Conservation (phyloP, 129 eudicot species). For the Logfia minima region DNA sequence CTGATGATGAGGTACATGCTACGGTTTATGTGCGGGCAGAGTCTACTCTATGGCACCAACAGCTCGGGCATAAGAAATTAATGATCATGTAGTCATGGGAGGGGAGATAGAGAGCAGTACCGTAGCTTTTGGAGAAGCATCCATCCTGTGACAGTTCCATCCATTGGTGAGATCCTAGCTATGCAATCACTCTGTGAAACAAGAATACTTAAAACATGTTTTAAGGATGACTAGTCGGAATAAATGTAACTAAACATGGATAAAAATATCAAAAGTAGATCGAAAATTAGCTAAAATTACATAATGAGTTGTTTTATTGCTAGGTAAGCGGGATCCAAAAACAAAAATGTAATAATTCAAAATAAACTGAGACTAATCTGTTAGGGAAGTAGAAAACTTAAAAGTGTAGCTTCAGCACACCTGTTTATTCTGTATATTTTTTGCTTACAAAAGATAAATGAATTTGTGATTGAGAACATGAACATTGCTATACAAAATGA, state of each 20-base stretch:
- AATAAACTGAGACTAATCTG: not conserved
- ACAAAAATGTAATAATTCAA: not conserved
- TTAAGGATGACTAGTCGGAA: not conserved
- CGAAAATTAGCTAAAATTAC: not conserved
- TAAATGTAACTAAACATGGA: not conserved
- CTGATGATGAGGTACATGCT: too few species aligned
- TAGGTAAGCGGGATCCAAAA: not conserved
- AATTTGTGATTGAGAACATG: not conserved
- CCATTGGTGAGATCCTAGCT: not conserved
- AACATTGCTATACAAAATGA: not conserved
- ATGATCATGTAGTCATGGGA: not conserved
- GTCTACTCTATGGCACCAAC: too few species aligned
- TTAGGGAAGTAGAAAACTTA: not conserved
- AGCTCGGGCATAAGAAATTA: not conserved
- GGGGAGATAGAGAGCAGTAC: slow-evolving; percentile 27
- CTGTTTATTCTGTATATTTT: not conserved
- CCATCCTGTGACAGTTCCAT: slow-evolving; percentile 41
- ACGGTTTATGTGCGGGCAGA: too few species aligned
- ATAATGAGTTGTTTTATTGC: not conserved
- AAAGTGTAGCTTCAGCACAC: not conserved
- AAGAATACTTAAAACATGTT: not conserved
- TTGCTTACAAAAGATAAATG: not conserved
- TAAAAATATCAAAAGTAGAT: not conserved
- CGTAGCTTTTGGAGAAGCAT: slow-evolving; percentile 67
- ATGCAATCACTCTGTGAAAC: slow-evolving; percentile 7